phyloP scores from a whole-genome alignment of 768 basidiomycete species.

The Suillus americanus region DNA sequence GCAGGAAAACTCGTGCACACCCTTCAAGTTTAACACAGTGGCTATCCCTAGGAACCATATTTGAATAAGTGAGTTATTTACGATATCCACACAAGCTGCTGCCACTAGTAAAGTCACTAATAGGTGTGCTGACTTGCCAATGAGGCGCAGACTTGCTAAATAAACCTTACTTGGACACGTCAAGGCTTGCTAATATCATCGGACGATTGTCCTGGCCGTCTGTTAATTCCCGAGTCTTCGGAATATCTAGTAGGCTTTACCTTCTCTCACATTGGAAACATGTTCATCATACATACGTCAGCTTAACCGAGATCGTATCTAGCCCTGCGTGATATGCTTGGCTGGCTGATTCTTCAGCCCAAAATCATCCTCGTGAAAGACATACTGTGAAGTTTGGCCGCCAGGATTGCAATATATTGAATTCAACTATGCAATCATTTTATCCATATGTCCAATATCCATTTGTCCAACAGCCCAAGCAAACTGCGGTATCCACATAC shows the following conservation, averaged over 20 bases:
- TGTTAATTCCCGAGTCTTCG: neutral
- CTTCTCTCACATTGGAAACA: neutral
- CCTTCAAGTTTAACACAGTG: neutral
- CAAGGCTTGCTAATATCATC: conserved; percentile 1
- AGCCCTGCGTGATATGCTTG: neutral
- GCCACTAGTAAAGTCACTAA: too few relatives aligned
- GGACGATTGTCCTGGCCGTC: neutral
- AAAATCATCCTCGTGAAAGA: neutral
- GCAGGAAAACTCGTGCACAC: neutral
- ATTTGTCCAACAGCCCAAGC: neutral
- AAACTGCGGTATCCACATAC: neutral
- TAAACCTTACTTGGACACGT: neutral
- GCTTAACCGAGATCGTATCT: neutral
- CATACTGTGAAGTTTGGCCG: neutral
- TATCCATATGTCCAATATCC: neutral
- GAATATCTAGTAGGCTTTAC: neutral
- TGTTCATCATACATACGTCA: neutral
- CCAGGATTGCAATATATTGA: conserved; percentile 1
- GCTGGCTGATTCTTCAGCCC: neutral
- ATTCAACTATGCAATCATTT: neutral
- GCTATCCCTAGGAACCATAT: neutral
- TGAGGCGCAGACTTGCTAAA: neutral
- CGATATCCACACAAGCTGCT: neutral
- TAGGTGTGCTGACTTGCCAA: neutral
- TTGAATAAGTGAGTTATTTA: neutral